Percentiles rank a stretch among this genome's conserved stretches.
phyloP scores from a whole-genome alignment of 2,329 filamentous ascomycete species.

The Saccharata proteae region DNA sequence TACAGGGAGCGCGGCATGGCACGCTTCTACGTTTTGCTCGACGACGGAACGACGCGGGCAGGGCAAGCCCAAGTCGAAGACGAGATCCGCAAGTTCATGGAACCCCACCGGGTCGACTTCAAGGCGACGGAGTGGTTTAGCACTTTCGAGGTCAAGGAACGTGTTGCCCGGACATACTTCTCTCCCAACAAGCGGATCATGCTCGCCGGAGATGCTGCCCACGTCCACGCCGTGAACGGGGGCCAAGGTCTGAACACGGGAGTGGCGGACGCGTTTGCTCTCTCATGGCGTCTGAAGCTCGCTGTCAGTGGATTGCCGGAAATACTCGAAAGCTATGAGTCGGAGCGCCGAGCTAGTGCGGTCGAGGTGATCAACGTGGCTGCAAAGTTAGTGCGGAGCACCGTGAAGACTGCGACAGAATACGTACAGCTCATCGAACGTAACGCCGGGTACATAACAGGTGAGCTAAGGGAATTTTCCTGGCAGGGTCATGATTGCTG shows the following conservation, averaged over 20 bases:
- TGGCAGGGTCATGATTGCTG: neutral
- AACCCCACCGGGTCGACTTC: slow-evolving; percentile 33
- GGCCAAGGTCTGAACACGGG: slow-evolving; percentile 16
- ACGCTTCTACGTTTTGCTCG: slow-evolving; percentile 36
- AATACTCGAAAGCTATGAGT: slow-evolving; percentile 31
- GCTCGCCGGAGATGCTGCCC: slow-evolving; percentile 14
- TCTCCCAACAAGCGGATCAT: slow-evolving; percentile 12
- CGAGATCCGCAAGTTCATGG: slow-evolving; percentile 31
- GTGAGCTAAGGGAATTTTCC: slow-evolving; percentile 11
- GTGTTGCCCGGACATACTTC: slow-evolving; percentile 11
- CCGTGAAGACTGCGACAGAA: slow-evolving; percentile 30
- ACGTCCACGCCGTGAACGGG: slow-evolving; percentile 15
- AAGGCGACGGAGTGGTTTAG: slow-evolving; percentile 38
- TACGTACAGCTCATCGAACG: slow-evolving; percentile 37
- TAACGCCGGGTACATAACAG: slow-evolving; percentile 39
- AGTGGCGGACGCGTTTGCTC: slow-evolving; percentile 12
- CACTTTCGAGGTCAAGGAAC: slow-evolving; percentile 30
- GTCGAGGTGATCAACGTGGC: slow-evolving; percentile 37
- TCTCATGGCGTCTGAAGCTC: slow-evolving; percentile 12
- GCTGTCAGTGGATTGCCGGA: slow-evolving; percentile 2
- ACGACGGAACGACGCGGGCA: slow-evolving; percentile 31
- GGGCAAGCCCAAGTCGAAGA: slow-evolving; percentile 23
- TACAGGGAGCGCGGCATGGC: slow-evolving; percentile 31
- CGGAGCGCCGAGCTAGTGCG: slow-evolving; percentile 32
- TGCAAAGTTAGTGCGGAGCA: slow-evolving; percentile 35